Conservation (phyloP, 768 basidiomycete species). For the Brasilioporus rufonigricans region DNA sequence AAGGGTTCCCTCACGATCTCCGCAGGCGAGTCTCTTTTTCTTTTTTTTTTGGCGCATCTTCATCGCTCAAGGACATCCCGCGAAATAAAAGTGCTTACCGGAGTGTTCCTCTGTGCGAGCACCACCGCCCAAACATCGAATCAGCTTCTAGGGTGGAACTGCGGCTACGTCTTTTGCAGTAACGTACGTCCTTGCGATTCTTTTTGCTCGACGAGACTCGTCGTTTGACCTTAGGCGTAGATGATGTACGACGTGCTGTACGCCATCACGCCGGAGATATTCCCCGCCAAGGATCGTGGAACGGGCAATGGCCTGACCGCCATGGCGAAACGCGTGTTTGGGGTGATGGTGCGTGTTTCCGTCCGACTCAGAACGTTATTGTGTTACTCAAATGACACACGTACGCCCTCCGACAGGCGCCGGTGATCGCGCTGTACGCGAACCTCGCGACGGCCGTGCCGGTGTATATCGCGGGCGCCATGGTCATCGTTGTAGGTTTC, state of each 20-base stretch:
- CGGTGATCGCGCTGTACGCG: slow-evolving; percentile 69
- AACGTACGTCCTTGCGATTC: slow-evolving; percentile 39
- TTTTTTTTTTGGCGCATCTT: slow-evolving; percentile 15
- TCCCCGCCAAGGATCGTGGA: slow-evolving; percentile 69
- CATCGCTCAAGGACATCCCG: slow-evolving; percentile 40
- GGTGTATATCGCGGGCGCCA: slow-evolving; percentile 66
- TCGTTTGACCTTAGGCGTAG: slow-evolving; percentile 24
- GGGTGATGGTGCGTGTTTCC: slow-evolving; percentile 51
- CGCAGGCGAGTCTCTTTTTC: slow-evolving; percentile 46
- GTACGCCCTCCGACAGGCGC: slow-evolving; percentile 43
- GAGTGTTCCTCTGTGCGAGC: slow-evolving; percentile 68
- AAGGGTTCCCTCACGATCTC: slow-evolving; percentile 65
- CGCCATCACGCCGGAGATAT: slow-evolving; percentile 66
- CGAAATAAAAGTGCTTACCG: slow-evolving; percentile 64
- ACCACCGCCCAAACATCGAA: slow-evolving; percentile 73
- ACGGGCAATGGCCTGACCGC: slow-evolving; percentile 68
- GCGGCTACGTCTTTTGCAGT: slow-evolving; percentile 64
- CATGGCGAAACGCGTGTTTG: slow-evolving; percentile 61
- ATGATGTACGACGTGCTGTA: slow-evolving; percentile 79
- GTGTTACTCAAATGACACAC: not conserved
- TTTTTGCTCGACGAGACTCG: not conserved
- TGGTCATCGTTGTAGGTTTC: slow-evolving; percentile 59
- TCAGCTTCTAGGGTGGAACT: slow-evolving; percentile 77
- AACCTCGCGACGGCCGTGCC: slow-evolving; percentile 63
- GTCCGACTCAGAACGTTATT: not conserved